Conservation (phyloP, 2,329 filamentous ascomycete genomes). For the Botryotinia narcissicola region DNA sequence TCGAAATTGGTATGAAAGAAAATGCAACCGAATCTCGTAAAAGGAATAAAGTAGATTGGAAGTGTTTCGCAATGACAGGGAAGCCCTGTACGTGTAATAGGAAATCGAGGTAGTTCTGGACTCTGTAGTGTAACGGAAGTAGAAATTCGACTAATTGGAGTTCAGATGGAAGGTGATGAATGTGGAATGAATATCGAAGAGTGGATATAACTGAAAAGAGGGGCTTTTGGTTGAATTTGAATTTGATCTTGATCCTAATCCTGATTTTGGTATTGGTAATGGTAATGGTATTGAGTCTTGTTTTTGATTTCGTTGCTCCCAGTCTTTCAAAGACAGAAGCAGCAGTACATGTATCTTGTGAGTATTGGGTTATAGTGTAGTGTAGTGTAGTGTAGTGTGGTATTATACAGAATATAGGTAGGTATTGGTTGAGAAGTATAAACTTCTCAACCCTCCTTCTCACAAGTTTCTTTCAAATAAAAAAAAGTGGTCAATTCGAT, state of each 20-base stretch:
- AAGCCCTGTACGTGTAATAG: conserved; percentile 1
- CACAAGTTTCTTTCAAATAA: background rate
- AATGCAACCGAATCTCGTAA: conserved; percentile 12
- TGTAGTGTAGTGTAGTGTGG: background rate
- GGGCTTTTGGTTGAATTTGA: conserved; percentile 5
- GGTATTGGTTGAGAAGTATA: background rate
- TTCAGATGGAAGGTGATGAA: conserved; percentile 8
- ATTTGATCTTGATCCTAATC: background rate
- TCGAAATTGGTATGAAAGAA: background rate
- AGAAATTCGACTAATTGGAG: conserved; percentile 7
- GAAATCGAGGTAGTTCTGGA: conserved; percentile 14
- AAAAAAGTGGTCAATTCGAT: background rate
- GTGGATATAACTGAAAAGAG: conserved; percentile 14
- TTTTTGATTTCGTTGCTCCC: background rate
- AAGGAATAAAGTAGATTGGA: conserved; percentile 11
- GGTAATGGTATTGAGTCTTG: background rate
- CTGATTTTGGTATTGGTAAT: background rate
- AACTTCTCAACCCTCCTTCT: conserved; percentile 2
- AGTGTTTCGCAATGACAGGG: conserved; percentile 15
- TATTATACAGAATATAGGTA: conserved; percentile 3
- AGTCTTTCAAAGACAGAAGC: background rate
- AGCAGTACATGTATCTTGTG: background rate
- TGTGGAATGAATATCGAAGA: conserved; percentile 1
- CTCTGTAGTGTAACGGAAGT: conserved; percentile 10
- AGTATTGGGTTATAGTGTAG: background rate